Conservation (phyloP, 768 basidiomycete genomes). For the Termitomyces sp. region DNA sequence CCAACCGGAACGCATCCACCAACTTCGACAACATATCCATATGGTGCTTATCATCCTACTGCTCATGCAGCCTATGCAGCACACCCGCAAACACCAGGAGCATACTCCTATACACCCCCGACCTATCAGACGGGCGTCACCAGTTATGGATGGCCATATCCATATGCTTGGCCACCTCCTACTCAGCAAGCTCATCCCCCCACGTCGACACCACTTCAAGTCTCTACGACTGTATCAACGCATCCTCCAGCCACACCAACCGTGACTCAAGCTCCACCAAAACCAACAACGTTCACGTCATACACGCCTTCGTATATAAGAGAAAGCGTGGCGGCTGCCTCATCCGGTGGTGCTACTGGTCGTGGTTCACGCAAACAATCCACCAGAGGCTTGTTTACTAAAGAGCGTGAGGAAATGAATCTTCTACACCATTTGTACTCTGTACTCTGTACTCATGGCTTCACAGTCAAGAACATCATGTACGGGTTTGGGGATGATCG, state of each 20-base stretch:
- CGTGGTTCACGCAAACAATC: constrained; percentile 61
- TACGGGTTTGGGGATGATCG: constrained; percentile 93
- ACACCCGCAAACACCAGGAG: constrained; percentile 40
- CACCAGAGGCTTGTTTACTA: constrained; percentile 73
- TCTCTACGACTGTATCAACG: constrained; percentile 24
- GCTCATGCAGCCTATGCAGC: constrained; percentile 30
- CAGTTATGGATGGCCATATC: constrained; percentile 72
- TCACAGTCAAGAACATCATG: constrained; percentile 78
- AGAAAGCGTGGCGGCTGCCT: constrained; percentile 42
- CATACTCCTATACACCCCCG: constrained; percentile 46
- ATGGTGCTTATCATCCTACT: constrained; percentile 54
- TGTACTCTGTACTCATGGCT: constrained; percentile 5
- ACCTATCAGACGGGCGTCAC: constrained; percentile 63
- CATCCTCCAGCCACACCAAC: constrained; percentile 25
- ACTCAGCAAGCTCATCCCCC: constrained; percentile 13
- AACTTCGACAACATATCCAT: constrained; percentile 59
- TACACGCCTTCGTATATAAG: constrained; percentile 51
- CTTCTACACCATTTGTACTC: background rate
- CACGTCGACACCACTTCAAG: constrained; percentile 22
- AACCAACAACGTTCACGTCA: constrained; percentile 51
- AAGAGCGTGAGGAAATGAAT: constrained; percentile 60
- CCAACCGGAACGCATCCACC: constrained; percentile 22
- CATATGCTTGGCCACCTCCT: constrained; percentile 47
- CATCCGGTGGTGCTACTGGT: constrained; percentile 35
- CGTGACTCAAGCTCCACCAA: constrained; percentile 24